These are phyloP conservation scores for Infundibulicybe gibba DNA, from an alignment of 768 basidiomycete species.

Conservation along the genomic window DNA sequence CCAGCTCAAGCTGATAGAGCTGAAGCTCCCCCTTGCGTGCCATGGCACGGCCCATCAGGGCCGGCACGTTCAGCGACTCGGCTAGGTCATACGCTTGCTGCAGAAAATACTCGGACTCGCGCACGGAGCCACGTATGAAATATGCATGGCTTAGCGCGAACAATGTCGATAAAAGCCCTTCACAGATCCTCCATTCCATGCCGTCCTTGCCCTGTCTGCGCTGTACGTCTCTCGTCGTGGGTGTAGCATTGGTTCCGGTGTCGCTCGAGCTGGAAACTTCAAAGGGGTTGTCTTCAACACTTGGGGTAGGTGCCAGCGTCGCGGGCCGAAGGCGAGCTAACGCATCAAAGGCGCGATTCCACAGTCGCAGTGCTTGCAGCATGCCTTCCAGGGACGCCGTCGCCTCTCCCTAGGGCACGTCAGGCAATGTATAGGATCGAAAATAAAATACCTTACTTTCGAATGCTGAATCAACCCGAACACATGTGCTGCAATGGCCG, in stretches of 20 bases:
- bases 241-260: no score
- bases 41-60: slow-evolving; percentile 61
- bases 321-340: slow-evolving; percentile 55
- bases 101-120: slow-evolving; percentile 83
- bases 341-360: slow-evolving; percentile 75
- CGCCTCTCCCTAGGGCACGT: slow-evolving; percentile 51
- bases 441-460: slow-evolving; percentile 39
- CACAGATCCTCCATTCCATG: slow-evolving; percentile 73
- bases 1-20: slow-evolving; percentile 55
- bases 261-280: slow-evolving; percentile 39
- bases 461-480: slow-evolving; percentile 67
- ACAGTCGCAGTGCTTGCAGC: slow-evolving; percentile 71
- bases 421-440: neutral
- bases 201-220: slow-evolving; percentile 41
- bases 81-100: slow-evolving; percentile 77
- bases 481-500: slow-evolving; percentile 68
- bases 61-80: slow-evolving; percentile 59
- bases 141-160: slow-evolving; percentile 67
- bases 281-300: slow-evolving; percentile 54
- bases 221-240: slow-evolving; percentile 8
- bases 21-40: slow-evolving; percentile 68
- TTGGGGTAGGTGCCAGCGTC: slow-evolving; percentile 14
- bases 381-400: slow-evolving; percentile 52
- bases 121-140: slow-evolving; percentile 70
- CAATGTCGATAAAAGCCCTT: slow-evolving; percentile 63